Conservation (phyloP, 108 stramenopile species). For the Hondaea fermentalgiana region DNA sequence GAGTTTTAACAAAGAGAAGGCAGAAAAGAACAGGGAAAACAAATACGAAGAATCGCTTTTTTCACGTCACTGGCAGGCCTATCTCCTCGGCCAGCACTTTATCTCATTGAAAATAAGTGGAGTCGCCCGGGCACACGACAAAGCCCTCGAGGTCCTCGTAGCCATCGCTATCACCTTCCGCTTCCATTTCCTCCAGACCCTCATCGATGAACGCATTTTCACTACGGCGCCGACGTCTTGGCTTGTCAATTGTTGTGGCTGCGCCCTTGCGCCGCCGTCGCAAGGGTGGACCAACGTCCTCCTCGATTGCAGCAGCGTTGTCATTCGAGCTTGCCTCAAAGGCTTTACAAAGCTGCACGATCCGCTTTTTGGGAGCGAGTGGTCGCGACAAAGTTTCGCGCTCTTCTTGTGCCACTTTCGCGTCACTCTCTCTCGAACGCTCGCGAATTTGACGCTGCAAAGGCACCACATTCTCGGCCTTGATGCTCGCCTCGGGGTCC, state of each 20-base stretch:
- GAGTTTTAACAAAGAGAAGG: too few relatives aligned
- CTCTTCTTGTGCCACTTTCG: background rate
- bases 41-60: too few relatives aligned
- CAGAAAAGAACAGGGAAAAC: too few relatives aligned
- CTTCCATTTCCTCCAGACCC: background rate
- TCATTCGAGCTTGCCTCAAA: background rate
- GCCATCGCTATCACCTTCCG: background rate
- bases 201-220: background rate
- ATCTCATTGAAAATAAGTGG: background rate
- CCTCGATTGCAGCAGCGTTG: too few relatives aligned
- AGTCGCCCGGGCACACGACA: background rate
- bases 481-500: background rate
- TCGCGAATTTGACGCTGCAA: too few relatives aligned
- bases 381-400: background rate
- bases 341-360: background rate
- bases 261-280: too few relatives aligned
- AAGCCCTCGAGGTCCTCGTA: slow-evolving; percentile 1
- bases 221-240: background rate
- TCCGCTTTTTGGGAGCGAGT: background rate
- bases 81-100: too few relatives aligned
- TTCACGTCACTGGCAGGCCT: background rate
- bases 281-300: too few relatives aligned
- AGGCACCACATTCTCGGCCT: too few relatives aligned
- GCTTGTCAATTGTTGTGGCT: too few relatives aligned
- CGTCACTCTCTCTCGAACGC: background rate